These are phyloP conservation scores for Persicaria maculosa DNA, from an alignment of 148 eudicot genomes.

Conservation along the genomic window DNA sequence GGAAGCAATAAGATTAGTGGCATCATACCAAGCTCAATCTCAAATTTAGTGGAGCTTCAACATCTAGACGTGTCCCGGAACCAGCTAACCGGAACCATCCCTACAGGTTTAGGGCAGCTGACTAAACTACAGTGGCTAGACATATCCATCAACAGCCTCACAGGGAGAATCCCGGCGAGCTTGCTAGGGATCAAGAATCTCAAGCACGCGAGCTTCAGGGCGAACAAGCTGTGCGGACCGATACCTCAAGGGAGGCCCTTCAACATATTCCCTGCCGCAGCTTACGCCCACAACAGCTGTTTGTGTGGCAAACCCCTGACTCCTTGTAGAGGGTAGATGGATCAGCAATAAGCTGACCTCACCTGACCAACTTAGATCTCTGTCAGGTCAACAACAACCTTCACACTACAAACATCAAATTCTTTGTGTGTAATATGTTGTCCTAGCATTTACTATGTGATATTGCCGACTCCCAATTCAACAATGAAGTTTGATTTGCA, in stretches of 20 bases:
- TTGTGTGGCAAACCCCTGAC: slow-evolving; percentile 82
- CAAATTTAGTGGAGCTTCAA: slow-evolving; percentile 49
- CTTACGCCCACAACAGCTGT: slow-evolving; percentile 63
- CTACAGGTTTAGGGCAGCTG: slow-evolving; percentile 48
- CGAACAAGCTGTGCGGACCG: slow-evolving; percentile 62
- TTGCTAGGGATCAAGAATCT: slow-evolving; percentile 41
- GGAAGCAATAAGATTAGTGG: slow-evolving; percentile 63
- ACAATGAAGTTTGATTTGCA: slow-evolving; percentile 8
- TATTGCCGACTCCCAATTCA: slow-evolving; percentile 1
- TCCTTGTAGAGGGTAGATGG: slow-evolving; percentile 31
- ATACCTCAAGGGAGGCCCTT: slow-evolving; percentile 70
- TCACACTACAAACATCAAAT: slow-evolving; percentile 1
- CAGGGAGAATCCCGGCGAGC: slow-evolving; percentile 53
- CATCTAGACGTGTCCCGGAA: slow-evolving; percentile 54
- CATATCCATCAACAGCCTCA: slow-evolving; percentile 52
- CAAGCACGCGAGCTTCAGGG: slow-evolving; percentile 59
- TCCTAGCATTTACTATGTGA: neutral
- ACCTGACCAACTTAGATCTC: neutral
- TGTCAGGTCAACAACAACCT: neutral
- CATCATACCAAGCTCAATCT: slow-evolving; percentile 57
- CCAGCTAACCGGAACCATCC: slow-evolving; percentile 56
- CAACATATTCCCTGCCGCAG: slow-evolving; percentile 31
- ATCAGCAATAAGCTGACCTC: slow-evolving; percentile 27
- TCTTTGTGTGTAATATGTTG: slow-evolving; percentile 9
- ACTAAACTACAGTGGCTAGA: slow-evolving; percentile 69